Evolutionary conservation across 495 filamentous ascomycete species (phyloP).

Genomic region (Penicillium samsonianum): DNA sequence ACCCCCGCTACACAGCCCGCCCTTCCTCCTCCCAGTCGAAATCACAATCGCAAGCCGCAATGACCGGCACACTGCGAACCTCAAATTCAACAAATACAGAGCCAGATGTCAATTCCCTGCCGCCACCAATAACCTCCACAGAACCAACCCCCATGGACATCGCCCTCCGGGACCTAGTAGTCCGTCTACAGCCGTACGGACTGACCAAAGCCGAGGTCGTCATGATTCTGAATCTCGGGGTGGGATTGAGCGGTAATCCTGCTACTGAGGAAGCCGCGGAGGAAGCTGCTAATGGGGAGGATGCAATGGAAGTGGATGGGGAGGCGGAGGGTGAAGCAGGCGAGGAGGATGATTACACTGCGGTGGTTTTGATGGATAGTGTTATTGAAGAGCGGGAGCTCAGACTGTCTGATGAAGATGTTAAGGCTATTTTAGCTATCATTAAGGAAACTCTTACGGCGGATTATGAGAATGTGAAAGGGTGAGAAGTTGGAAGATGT

Average conservation of each 20-base stretch:
- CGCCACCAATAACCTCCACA: constrained; percentile 5
- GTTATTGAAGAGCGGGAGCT: constrained; percentile 49
- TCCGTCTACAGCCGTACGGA: constrained; percentile 45
- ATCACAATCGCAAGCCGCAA: constrained; percentile 31
- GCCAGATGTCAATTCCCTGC: constrained; percentile 11
- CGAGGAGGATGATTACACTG: constrained; percentile 38
- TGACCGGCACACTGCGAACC: constrained; percentile 26
- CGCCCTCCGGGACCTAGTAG: constrained; percentile 44
- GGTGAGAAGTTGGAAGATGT: not conserved
- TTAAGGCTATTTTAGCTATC: constrained; percentile 35
- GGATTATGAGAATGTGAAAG: constrained; percentile 19
- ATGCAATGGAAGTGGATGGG: constrained; percentile 27
- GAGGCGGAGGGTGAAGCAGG: constrained; percentile 26
- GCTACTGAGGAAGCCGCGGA: constrained; percentile 12
- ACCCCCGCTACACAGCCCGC: constrained; percentile 34
- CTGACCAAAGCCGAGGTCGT: constrained; percentile 64
- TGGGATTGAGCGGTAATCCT: constrained; percentile 29
- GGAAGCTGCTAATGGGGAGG: constrained; percentile 24
- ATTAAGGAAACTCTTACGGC: constrained; percentile 38
- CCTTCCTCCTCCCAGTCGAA: constrained; percentile 25
- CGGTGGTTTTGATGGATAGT: constrained; percentile 42
- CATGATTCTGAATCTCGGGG: constrained; percentile 62
- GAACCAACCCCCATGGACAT: constrained; percentile 39
- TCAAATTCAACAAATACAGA: constrained; percentile 19
- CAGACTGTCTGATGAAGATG: constrained; percentile 41